Evolutionary conservation across 805 yeast species (phyloP).

Genomic region (Spathaspora arborariae): DNA sequence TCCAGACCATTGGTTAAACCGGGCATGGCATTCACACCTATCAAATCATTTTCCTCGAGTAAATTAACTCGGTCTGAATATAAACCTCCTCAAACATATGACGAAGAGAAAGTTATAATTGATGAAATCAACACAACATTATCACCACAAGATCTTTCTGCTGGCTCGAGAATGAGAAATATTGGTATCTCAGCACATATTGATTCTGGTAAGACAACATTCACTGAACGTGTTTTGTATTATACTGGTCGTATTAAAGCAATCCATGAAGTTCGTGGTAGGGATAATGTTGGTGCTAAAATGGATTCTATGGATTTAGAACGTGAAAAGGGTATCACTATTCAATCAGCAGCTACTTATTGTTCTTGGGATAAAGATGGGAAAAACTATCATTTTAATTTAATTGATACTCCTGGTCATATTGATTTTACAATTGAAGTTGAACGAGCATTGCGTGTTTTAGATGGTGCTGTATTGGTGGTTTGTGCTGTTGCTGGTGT

Average conservation of each 20-base stretch:
- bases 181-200: constrained; percentile 98
- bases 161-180: constrained; percentile 69
- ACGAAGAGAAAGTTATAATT: constrained; percentile 67
- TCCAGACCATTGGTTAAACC: not conserved
- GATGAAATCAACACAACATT: constrained; percentile 52
- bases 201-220: constrained; percentile 97
- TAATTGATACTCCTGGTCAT: constrained; percentile 98
- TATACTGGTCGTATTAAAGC: constrained; percentile 97
- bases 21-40: not conserved
- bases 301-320: constrained; percentile 99
- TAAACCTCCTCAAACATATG: constrained; percentile 46
- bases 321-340: constrained; percentile 97
- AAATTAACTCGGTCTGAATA: not conserved
- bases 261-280: constrained; percentile 94
- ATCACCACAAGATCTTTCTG: constrained; percentile 47
- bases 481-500: constrained; percentile 99
- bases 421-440: constrained; percentile 98
- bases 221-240: constrained; percentile 93
- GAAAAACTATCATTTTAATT: constrained; percentile 76
- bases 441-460: constrained; percentile 95
- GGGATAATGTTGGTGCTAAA: constrained; percentile 97
- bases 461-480: constrained; percentile 97
- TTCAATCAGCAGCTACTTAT: constrained; percentile 98
- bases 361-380: constrained; percentile 88
- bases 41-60: constrained; percentile 2